Evolutionary conservation across 495 filamentous ascomycete species (phyloP), one percentile per base, ranked within the genome.

Genomic region (Aspergillus wentii): DNA sequence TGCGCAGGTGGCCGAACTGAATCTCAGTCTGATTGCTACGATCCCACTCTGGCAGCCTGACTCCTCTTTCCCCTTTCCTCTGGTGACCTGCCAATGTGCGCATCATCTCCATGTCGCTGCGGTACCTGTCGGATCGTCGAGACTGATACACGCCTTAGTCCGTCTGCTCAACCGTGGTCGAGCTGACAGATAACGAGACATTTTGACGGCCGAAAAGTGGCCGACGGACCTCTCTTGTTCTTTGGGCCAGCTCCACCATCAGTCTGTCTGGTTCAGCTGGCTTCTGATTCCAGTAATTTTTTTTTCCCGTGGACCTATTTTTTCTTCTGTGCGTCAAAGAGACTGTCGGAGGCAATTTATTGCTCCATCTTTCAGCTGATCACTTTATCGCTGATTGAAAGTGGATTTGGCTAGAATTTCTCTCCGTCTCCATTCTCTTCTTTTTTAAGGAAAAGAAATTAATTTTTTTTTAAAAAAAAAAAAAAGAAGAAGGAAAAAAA

Each of bases 11-110:
- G 46, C 50, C 50, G 45, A 46, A 44, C 48, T 49, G 42, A 46
- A 51, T 48, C 51, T 41, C 37, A 41, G 40, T 39, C 48, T 32
- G 26, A 61, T 41, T 17, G 38, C 49, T 17, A 76, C n/a, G n/a
- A n/a, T n/a, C 36, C 19, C 58, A 49, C 25, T 51, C 53, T 34
- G 69, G 74, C 4, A 79, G 36, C 10, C 46, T 26, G 10, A 82
- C 42, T 32, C n/a, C n/a, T n/a, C n/a, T n/a, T n/a, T n/a, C n/a
- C n/a, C n/a, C n/a, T n/a, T n/a, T n/a, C n/a, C n/a, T 70, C 47
- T 15, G 62, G 62, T 22, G 84, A 51, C 35, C 32, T 54, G 43
- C 46, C 38, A 52, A 59, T 61, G 60, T 61, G 55, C 60, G 60
- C 57, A 64, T 64, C 60, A 61, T 54, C 54, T 45, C 35, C 35